Conservation (phyloP, 176 grass and related monocot genomes). For the Musa schizocarpa region DNA sequence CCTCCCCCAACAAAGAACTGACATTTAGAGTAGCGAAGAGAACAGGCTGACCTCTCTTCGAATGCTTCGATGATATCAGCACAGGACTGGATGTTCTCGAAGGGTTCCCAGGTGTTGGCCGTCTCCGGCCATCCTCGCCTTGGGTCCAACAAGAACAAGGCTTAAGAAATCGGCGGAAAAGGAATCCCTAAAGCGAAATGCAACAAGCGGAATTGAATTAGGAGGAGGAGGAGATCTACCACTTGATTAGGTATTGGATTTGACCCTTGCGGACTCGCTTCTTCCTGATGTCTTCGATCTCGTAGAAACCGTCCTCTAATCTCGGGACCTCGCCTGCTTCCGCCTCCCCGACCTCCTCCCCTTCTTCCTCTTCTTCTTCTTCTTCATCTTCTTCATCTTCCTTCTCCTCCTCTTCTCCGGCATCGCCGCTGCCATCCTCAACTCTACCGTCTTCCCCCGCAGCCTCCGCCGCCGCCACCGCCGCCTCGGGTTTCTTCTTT, state of each 20-base stretch:
- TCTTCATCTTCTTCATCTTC: not conserved
- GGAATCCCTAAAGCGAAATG: not conserved
- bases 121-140: slow-evolving; percentile 75
- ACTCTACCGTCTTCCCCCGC: not conserved
- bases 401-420: slow-evolving; percentile 1
- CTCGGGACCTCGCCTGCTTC: slow-evolving; percentile 25
- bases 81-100: slow-evolving; percentile 58
- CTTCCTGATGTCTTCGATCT: slow-evolving; percentile 78
- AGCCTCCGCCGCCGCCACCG: not conserved
- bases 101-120: slow-evolving; percentile 81
- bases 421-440: not conserved
- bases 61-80: slow-evolving; percentile 60
- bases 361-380: not conserved
- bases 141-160: slow-evolving; percentile 15
- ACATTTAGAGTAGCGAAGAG: not conserved
- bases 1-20: slow-evolving; percentile 17
- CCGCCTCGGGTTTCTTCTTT: not conserved
- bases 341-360: not conserved
- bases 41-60: slow-evolving; percentile 38
- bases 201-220: not conserved
- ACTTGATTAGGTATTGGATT: slow-evolving; percentile 89
- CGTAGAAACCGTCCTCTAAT: slow-evolving; percentile 67
- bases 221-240: slow-evolving; percentile 30
- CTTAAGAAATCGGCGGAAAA: not conserved
- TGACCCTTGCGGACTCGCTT: slow-evolving; percentile 51